Conservation (phyloP, 495 filamentous ascomycete species). For the Talaromyces thailandensis region DNA sequence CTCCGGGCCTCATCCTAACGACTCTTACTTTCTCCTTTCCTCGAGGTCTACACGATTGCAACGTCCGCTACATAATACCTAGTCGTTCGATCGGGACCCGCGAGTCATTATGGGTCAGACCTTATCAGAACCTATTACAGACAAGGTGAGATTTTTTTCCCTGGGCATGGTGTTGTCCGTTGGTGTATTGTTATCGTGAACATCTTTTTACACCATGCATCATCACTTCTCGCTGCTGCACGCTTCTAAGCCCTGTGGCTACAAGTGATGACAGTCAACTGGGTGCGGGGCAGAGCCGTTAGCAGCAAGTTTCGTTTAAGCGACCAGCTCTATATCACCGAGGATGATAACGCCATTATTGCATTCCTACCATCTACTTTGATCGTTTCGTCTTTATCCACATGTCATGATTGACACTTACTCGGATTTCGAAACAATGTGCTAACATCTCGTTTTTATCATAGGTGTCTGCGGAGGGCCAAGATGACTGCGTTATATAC, state of each 20-base stretch:
- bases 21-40: background rate
- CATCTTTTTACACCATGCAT: background rate
- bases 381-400: background rate
- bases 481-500: constrained; percentile 85
- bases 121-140: constrained; percentile 95
- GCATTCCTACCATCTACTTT: background rate
- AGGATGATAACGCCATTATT: background rate
- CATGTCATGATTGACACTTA: background rate
- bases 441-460: constrained; percentile 3
- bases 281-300: constrained; percentile 5
- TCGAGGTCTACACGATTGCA: constrained; percentile 2
- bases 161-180: background rate
- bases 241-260: background rate
- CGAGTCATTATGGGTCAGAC: constrained; percentile 83
- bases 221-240: background rate
- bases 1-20: background rate
- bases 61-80: constrained; percentile 3
- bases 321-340: background rate
- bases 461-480: constrained; percentile 79
- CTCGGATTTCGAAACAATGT: constrained; percentile 6
- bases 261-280: background rate
- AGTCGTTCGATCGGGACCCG: constrained; percentile 7
- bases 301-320: background rate
- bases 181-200: background rate
- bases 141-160: constrained; percentile 74